Evolutionary conservation across 176 grass and related monocot genomes (phyloP).

Genomic region (Typha latifolia): DNA sequence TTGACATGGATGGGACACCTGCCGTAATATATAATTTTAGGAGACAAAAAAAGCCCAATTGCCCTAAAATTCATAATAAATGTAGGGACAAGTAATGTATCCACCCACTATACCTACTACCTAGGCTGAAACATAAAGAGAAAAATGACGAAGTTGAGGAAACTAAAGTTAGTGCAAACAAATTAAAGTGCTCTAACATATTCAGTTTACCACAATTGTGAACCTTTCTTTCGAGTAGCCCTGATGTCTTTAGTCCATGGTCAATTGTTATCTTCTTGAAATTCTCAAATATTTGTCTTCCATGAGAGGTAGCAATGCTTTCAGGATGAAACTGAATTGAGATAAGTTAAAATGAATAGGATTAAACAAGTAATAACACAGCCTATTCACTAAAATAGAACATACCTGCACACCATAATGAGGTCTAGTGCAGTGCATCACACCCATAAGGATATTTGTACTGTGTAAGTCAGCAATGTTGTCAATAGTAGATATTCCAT

Average conservation of each 20-base stretch:
- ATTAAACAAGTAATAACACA: background rate
- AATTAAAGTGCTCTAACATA: constrained; percentile 29
- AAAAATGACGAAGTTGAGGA: background rate
- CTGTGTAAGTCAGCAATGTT: constrained; percentile 17
- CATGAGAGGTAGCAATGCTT: constrained; percentile 76
- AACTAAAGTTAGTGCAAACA: background rate
- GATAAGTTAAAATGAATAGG: constrained; percentile 6
- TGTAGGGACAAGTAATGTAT: too few relatives aligned
- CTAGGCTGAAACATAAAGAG: background rate
- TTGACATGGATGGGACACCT: constrained; percentile 50
- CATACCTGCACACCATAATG: constrained; percentile 95
- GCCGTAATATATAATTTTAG: constrained; percentile 1
- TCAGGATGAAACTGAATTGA: constrained; percentile 85
- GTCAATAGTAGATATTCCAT: constrained; percentile 2
- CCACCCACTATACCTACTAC: too few relatives aligned
- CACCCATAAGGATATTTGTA: constrained; percentile 59
- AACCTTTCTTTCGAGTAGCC: constrained; percentile 82
- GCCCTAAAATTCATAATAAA: too few relatives aligned
- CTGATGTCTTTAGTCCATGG: constrained; percentile 32
- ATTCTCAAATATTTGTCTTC: constrained; percentile 89
- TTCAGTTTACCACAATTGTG: constrained; percentile 87
- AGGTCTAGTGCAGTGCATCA: constrained; percentile 62
- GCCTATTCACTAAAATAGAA: background rate
- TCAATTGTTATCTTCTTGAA: constrained; percentile 73
- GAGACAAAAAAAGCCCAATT: too few relatives aligned